A percentile compares a stretch with the other conserved stretches of the same genome.
Evolutionary conservation across 192 early-diverging fungal genomes (phyloP).

Genomic region (Phycomyces blakesleeanus): DNA sequence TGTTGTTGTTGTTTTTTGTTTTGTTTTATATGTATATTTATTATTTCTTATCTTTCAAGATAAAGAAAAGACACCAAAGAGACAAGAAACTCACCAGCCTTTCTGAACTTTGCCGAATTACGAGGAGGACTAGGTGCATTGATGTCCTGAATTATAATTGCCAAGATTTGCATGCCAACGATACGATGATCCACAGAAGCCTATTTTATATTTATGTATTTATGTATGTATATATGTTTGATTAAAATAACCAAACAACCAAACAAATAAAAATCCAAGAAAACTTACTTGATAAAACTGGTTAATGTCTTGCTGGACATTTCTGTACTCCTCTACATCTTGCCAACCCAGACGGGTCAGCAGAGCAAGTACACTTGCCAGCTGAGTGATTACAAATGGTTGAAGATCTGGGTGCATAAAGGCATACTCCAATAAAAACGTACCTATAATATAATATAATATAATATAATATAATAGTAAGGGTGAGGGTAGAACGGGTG

Average conservation of each 20-base stretch:
- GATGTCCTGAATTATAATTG: constrained; percentile 71
- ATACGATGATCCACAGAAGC: constrained; percentile 52
- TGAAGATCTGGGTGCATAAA: constrained; percentile 52
- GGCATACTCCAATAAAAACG: constrained; percentile 58
- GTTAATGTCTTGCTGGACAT: constrained; percentile 46
- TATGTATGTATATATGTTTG: not conserved
- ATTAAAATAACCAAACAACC: too few relatives aligned
- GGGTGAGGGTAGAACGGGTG: not conserved
- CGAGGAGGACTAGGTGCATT: constrained; percentile 57
- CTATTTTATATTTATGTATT: constrained; percentile 23
- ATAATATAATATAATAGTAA: not conserved
- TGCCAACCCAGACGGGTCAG: constrained; percentile 73
- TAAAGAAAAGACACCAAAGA: not conserved
- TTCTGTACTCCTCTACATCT: constrained; percentile 63
- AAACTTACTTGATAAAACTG: constrained; percentile 57
- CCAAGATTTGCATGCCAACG: constrained; percentile 65
- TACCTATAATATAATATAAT: constrained; percentile 37
- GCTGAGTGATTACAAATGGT: constrained; percentile 53
- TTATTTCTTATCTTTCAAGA: not conserved
- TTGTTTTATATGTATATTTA: constrained; percentile 2
- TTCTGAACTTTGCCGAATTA: constrained; percentile 65
- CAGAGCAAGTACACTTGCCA: constrained; percentile 58
- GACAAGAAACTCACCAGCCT: constrained; percentile 47
- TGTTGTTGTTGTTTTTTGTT: too few relatives aligned
- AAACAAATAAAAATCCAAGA: too few relatives aligned